These are phyloP conservation scores for Ceratocystis papillata DNA, from an alignment of 2,329 filamentous ascomycete genomes.

Conservation along the genomic window DNA sequence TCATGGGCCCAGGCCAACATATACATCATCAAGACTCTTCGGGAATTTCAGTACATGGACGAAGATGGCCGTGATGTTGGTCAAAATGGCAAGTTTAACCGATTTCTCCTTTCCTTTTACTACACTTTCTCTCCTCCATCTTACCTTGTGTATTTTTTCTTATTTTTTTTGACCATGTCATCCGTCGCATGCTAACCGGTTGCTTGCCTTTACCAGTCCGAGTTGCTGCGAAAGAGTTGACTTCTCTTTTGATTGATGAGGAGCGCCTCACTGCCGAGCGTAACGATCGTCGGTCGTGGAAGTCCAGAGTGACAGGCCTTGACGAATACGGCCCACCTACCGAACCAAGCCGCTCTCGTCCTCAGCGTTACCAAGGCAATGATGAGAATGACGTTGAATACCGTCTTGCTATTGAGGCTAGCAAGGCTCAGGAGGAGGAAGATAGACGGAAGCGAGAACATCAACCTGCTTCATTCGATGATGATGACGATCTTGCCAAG, in stretches of 20 bases:
- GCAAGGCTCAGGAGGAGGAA: slow-evolving; percentile 89
- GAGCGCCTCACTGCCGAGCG: slow-evolving; percentile 83
- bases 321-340: slow-evolving; percentile 59
- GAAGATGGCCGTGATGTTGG: slow-evolving; percentile 93
- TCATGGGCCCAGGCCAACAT: slow-evolving; percentile 97
- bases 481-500: slow-evolving; percentile 85
- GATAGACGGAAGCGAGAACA: slow-evolving; percentile 63
- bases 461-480: slow-evolving; percentile 40
- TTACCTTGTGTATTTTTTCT: neutral
- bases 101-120: neutral
- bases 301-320: slow-evolving; percentile 85
- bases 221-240: slow-evolving; percentile 91
- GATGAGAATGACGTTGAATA: slow-evolving; percentile 89
- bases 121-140: too few species aligned
- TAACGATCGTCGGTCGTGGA: slow-evolving; percentile 88
- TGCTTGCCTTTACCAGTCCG: slow-evolving; percentile 55
- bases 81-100: slow-evolving; percentile 65
- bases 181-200: slow-evolving; percentile 21
- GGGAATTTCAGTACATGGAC: slow-evolving; percentile 93
- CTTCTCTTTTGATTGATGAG: slow-evolving; percentile 82
- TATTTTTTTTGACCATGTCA: neutral
- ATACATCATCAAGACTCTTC: slow-evolving; percentile 96
- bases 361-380: slow-evolving; percentile 40
- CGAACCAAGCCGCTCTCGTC: slow-evolving; percentile 34
- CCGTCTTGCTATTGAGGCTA: slow-evolving; percentile 81